Conservation (phyloP, 306 rosid genomes). For the Castanopsis chinensis region DNA sequence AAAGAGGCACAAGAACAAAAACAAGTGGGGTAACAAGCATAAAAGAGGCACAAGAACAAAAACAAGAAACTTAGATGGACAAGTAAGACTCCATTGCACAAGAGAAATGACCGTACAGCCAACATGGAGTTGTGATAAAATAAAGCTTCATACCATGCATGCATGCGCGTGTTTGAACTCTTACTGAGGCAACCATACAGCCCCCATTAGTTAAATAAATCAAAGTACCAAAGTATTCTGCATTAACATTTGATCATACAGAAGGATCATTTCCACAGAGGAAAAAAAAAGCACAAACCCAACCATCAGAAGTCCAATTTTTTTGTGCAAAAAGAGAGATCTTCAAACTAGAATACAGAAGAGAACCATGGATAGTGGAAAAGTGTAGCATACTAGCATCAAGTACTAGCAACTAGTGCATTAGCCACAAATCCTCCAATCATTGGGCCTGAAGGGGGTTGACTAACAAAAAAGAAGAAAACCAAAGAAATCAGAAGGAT, state of each 20-base stretch:
- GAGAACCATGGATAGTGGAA: neutral
- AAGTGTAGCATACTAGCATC: neutral
- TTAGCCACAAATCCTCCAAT: neutral
- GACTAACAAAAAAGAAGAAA: neutral
- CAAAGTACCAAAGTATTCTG: neutral
- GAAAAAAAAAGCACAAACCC: no score
- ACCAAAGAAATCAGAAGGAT: neutral
- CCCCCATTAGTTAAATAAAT: neutral
- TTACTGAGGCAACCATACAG: neutral
- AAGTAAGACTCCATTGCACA: neutral
- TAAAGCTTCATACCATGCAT: neutral
- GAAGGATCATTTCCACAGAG: neutral
- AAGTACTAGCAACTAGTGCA: neutral
- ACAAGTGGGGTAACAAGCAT: neutral
- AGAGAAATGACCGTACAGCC: neutral
- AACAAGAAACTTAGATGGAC: neutral
- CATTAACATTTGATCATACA: neutral
- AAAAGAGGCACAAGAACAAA: neutral
- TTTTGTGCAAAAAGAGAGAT: neutral
- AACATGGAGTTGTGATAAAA: neutral
- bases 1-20: no score
- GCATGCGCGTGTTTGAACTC: neutral
- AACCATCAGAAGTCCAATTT: neutral
- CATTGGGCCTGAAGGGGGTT: neutral
- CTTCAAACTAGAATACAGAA: neutral